These are phyloP conservation scores for Wakefieldia striispora DNA, from an alignment of 768 basidiomycete species.

Conservation along the genomic window DNA sequence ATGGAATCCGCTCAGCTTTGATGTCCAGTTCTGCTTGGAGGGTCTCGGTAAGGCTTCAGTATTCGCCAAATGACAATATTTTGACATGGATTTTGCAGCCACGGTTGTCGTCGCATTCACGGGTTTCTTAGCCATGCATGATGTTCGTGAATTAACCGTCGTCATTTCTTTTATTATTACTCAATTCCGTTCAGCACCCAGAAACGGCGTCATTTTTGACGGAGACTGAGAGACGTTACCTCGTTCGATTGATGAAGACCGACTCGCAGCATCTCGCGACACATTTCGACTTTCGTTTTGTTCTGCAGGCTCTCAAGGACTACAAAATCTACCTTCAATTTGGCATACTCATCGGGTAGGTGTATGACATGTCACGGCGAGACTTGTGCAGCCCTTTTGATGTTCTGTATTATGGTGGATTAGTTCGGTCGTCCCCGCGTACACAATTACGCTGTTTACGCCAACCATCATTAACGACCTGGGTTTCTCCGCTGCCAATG, in stretches of 20 bases:
- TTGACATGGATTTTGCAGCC: conserved; percentile 1
- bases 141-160: conserved; percentile 31
- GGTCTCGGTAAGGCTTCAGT: conserved; percentile 7
- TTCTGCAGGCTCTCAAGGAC: conserved; percentile 45
- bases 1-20: background rate
- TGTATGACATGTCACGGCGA: no score
- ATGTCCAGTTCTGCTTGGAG: conserved; percentile 22
- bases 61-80: background rate
- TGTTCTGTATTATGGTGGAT: background rate
- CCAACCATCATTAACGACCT: conserved; percentile 45
- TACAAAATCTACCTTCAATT: conserved; percentile 34
- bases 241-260: conserved; percentile 39
- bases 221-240: conserved; percentile 35
- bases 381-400: background rate
- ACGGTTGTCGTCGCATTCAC: conserved; percentile 15
- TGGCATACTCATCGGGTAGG: conserved; percentile 39
- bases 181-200: conserved; percentile 39
- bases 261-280: conserved; percentile 41
- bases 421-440: conserved; percentile 41
- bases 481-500: conserved; percentile 45
- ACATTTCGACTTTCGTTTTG: conserved; percentile 41
- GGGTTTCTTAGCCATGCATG: conserved; percentile 47
- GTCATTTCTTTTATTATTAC: background rate
- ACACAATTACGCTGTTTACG: conserved; percentile 42
- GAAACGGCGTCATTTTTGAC: conserved; percentile 52